These are phyloP conservation scores for Taxawa tesnikishii DNA, from an alignment of 2,329 filamentous ascomycete species.

Conservation along the genomic window DNA sequence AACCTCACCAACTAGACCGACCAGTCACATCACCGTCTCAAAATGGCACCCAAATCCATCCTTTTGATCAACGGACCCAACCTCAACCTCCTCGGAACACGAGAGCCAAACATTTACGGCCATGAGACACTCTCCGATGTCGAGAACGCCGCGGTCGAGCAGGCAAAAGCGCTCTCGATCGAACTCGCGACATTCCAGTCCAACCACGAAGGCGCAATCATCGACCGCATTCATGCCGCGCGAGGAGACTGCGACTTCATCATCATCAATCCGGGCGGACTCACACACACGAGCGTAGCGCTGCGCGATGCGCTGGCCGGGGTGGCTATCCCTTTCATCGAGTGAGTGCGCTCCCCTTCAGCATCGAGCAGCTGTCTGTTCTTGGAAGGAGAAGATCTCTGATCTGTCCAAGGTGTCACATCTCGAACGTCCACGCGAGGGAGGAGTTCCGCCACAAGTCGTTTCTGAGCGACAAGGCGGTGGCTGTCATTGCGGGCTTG, in stretches of 20 bases:
- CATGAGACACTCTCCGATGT: conserved; percentile 55
- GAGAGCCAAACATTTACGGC: conserved; percentile 65
- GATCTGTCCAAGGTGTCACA: too few species aligned
- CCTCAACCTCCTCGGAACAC: conserved; percentile 64
- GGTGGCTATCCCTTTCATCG: conserved; percentile 60
- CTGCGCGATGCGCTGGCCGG: conserved; percentile 62
- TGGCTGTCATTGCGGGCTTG: conserved; percentile 59
- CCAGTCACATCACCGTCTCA: too few species aligned
- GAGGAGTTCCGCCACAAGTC: conserved; percentile 59
- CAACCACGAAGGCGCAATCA: conserved; percentile 64
- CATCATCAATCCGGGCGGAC: conserved; percentile 64
- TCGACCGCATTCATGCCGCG: conserved; percentile 61
- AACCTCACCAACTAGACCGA: too few species aligned
- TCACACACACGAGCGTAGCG: conserved; percentile 65
- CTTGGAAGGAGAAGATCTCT: too few species aligned
- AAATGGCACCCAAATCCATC: too few species aligned
- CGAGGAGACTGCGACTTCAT: conserved; percentile 48
- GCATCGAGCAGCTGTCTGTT: too few species aligned
- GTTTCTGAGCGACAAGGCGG: conserved; percentile 64
- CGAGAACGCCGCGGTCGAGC: conserved; percentile 33
- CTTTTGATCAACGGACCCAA: conserved; percentile 75
- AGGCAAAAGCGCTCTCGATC: conserved; percentile 37
- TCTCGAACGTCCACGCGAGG: conserved; percentile 61
- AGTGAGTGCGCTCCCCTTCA: too few species aligned
- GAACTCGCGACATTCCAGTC: conserved; percentile 55